Base-by-base conservation (phyloP, 1,139 yeast species). In the Nakaseomyces sp. region DNA sequence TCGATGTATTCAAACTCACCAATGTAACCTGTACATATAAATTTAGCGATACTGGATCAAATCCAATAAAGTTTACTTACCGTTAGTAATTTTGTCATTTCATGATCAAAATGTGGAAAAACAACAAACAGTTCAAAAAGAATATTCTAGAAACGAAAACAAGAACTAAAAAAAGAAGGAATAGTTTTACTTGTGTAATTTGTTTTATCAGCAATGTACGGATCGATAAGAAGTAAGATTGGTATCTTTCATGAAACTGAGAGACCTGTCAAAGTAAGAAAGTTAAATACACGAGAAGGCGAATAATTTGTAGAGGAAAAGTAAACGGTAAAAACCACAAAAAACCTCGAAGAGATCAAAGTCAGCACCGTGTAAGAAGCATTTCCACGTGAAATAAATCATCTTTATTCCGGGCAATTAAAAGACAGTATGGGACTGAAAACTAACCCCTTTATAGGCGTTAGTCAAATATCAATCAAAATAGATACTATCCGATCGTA, bases 1-100 rank as follows among this genome's bases (percentile, higher is more conserved):
- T 89, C 97, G 63, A 89, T 89, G 77, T 82, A 87, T 77, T 89
- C 97, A 69, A 91, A 91, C 74, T 91, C 98, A 64, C 94, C 97
- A 76, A 91, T 89, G 91, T 91, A 91, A 62, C 97, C 80, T 74
- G 47, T 16, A 44, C 16, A 20, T 15, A 35, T n/a, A 12, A 32
- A 32, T 4, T 8, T 18, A 17, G 10, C 36, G 18, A 32, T 32
- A 32, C 18, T 32, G 15, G 24, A 32, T 8, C 5, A 32, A 5
- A 32, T 32, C 36, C n/a, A 32, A 18, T 32, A 32, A 32, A 32
- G 22, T 29, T 29, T 29, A 15, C 18, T 29, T 29, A 29, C 18
- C 15, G 36, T 32, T 32, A 32, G 36, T 32, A 32, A 32, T 18
- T 32, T 30, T 32, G 36, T 32, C 36, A 18, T 32, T 32, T 19